A percentile compares a stretch with the other conserved stretches of the same genome.
Conservation (phyloP, 805 yeast genomes). For the Cyberlindnera lachancei region DNA sequence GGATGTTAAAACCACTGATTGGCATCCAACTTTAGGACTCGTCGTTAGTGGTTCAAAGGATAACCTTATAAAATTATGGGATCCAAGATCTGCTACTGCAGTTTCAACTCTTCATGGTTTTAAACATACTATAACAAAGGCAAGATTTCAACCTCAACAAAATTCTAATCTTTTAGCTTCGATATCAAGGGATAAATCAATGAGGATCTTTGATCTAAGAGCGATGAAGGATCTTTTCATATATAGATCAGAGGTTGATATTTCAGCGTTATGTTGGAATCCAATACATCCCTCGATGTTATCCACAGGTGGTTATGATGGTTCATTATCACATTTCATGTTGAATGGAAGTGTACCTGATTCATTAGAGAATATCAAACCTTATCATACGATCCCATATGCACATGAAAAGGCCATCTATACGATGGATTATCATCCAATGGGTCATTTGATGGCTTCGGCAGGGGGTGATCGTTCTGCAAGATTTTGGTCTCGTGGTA, state of each 20-base stretch:
- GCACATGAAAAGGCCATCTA: slow-evolving; percentile 95
- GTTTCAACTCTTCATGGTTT: slow-evolving; percentile 82
- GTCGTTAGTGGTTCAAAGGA: slow-evolving; percentile 94
- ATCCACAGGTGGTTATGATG: slow-evolving; percentile 85
- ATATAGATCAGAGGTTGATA: slow-evolving; percentile 76
- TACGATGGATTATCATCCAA: slow-evolving; percentile 85
- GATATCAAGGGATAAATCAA: slow-evolving; percentile 81
- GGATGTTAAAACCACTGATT: slow-evolving; percentile 96
- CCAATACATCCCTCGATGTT: slow-evolving; percentile 76
- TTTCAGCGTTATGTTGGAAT: slow-evolving; percentile 86
- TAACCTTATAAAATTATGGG: slow-evolving; percentile 91
- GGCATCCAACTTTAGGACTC: slow-evolving; percentile 89
- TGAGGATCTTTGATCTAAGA: slow-evolving; percentile 81
- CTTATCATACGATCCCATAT: slow-evolving; percentile 64
- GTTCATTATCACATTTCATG: slow-evolving; percentile 71
- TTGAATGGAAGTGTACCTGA: slow-evolving; percentile 38
- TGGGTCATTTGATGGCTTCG: slow-evolving; percentile 84
- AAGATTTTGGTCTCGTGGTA: slow-evolving; percentile 88
- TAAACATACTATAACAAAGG: slow-evolving; percentile 87
- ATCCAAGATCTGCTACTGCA: slow-evolving; percentile 74
- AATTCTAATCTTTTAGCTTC: slow-evolving; percentile 76
- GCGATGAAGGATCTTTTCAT: slow-evolving; percentile 71
- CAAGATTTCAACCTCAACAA: slow-evolving; percentile 70
- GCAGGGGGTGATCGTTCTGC: slow-evolving; percentile 93
- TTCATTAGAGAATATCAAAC: slow-evolving; percentile 30